phyloP scores from a whole-genome alignment of 1,139 yeast species.

The Candida sp. region DNA sequence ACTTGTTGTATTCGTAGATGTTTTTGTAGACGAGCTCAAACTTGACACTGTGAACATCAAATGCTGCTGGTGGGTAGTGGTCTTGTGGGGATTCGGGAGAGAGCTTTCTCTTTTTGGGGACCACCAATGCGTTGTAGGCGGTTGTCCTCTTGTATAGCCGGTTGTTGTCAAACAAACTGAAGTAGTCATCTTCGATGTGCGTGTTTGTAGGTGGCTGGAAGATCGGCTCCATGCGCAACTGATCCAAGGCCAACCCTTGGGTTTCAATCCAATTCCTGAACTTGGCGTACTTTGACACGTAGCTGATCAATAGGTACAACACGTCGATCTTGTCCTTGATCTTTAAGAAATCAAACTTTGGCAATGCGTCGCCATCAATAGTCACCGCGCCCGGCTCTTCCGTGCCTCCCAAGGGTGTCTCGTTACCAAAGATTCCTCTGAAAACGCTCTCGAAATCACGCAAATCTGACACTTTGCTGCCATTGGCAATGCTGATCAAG shows the following conservation, averaged over 20 bases:
- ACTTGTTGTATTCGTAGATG: conserved; percentile 34
- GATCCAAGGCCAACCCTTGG: conserved; percentile 33
- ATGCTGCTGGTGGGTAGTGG: conserved; percentile 26
- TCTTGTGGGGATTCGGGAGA: conserved; percentile 39
- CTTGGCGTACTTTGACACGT: conserved; percentile 36
- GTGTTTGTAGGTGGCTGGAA: conserved; percentile 11
- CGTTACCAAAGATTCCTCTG: conserved; percentile 45
- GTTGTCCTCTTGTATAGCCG: conserved; percentile 46
- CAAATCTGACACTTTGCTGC: conserved; percentile 28
- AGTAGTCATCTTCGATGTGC: conserved; percentile 32
- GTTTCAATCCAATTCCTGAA: conserved; percentile 51
- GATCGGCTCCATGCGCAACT: conserved; percentile 29
- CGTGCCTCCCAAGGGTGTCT: conserved; percentile 39
- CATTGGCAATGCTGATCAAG: conserved; percentile 38
- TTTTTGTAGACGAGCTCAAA: conserved; percentile 38
- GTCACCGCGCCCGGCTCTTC: conserved; percentile 13
- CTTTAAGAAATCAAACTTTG: conserved; percentile 38
- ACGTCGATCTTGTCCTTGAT: conserved; percentile 52
- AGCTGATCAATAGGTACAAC: conserved; percentile 43
- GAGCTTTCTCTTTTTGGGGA: conserved; percentile 45
- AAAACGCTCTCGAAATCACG: conserved; percentile 52
- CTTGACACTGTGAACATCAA: conserved; percentile 32
- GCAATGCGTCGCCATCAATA: conserved; percentile 10
- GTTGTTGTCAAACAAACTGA: conserved; percentile 46
- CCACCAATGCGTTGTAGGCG: conserved; percentile 31